phyloP scores from a whole-genome alignment of 495 filamentous ascomycete species.

The Tetracladium marchalianum region DNA sequence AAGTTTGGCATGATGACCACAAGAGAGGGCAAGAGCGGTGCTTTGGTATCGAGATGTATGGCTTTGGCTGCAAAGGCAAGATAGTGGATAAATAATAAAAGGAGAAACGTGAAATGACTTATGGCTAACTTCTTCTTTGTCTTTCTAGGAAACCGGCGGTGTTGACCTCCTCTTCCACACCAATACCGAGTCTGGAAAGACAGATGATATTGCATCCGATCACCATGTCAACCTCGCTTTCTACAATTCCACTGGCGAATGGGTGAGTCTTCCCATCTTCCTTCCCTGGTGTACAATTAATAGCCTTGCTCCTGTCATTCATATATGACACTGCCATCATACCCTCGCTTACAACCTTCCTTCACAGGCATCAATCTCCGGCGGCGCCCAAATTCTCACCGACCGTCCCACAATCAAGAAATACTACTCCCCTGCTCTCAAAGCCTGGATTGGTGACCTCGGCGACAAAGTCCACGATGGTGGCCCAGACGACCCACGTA shows the following conservation, averaged over 20 bases:
- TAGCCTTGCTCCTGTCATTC: too few species aligned
- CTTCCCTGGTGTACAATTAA: too few species aligned
- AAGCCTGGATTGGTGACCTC: constrained; percentile 85
- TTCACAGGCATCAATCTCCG: constrained; percentile 59
- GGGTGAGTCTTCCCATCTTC: constrained; percentile 13
- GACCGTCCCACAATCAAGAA: constrained; percentile 60
- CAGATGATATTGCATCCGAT: constrained; percentile 67
- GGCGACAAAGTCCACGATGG: constrained; percentile 85
- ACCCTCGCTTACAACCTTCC: constrained; percentile 11
- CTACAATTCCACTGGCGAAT: constrained; percentile 60
- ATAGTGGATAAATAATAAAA: background rate
- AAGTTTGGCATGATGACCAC: constrained; percentile 79
- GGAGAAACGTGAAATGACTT: background rate
- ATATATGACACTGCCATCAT: background rate
- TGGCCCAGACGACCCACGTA: constrained; percentile 67
- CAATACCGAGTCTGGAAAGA: constrained; percentile 89
- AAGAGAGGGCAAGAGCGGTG: constrained; percentile 42
- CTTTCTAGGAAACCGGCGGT: constrained; percentile 56
- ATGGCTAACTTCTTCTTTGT: background rate
- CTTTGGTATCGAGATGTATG: constrained; percentile 79
- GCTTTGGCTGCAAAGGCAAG: constrained; percentile 72
- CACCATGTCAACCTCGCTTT: constrained; percentile 80
- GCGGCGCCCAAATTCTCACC: constrained; percentile 54
- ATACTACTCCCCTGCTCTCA: constrained; percentile 66
- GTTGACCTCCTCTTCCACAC: constrained; percentile 90